Base-by-base conservation (phyloP, 1,139 yeast genomes). In the Magnusiomyces suaveolens region DNA sequence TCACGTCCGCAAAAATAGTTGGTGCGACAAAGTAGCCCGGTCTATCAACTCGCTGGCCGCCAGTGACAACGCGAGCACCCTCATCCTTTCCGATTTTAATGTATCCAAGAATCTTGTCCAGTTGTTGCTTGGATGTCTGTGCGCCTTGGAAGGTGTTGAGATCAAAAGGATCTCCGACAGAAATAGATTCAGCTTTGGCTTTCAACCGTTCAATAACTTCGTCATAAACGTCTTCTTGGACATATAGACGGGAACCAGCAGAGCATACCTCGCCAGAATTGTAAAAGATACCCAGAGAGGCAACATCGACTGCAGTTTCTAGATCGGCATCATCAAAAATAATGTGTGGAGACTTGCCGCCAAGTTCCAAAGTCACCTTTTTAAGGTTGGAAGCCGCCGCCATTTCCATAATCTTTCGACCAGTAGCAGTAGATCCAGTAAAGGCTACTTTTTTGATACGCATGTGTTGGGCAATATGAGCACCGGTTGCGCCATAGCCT, bases 261-360 rank as follows among this genome's bases (percentile, higher is more conserved):
- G 87, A 83, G 74, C 95, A 87, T 56, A 84, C 90, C 73, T 87
- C 95, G 70, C 95, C 95, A 63, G 87, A 81, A 76, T 87, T 87
- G 78, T 78, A 84, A 80, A 79, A 81, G 65, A 83, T 82, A 67
- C 87, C 87, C 46, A 74, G 64, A 59, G 78, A 72, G 60, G 82
- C 76, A 74, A 81, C 76, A 63, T 77, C 75, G 58, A 84, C 81
- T 57, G 94, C 82, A 64, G 72, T 72, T 56, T 79, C 80, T 55
- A 86, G 63, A 64, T 86, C 80, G 58, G 87, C 87, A 68, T 86
- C 94, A 63, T 81, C 77, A 66, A 85, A 85, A 51, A 86, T 82
- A 62, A 86, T 80, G 72, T 84, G 82, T 64, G 95, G 90, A 53
- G 92, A 84, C 75, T 86, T 86, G 65, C 95, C 95, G 65, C 95